Base-by-base conservation (phyloP, 176 grass and related monocot species). In the Eleusine coracana region DNA sequence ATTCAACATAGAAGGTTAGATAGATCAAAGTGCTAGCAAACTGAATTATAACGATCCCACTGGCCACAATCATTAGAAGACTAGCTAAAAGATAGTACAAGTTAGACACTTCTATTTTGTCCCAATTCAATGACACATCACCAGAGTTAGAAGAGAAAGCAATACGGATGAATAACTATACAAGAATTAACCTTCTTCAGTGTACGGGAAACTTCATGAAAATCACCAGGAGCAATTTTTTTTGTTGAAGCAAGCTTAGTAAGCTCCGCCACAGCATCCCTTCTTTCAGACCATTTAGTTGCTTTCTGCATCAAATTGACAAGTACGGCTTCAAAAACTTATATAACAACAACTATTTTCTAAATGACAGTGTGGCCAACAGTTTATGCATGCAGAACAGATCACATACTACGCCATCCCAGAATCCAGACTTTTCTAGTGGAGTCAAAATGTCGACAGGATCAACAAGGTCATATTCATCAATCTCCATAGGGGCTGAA, bases 281-380 rank as follows among this genome's bases (percentile, higher is more conserved):
- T 99, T 80, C 97, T 96, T 86, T 99, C 97, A 2, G 97, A 99
- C 97, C 97, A 99, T 89, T 99, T 99, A 81, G 89, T 86, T 87
- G 93, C 93, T 99, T 99, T 99, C 97, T 99, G 85, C 41, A 87
- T 71, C 25, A 70, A 29, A 92, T 10, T 69, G 20, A 74, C 73
- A 48, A 68, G 27, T 55, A 55, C 65, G 25, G 23, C n/a, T 88
- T 62, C 42, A 80, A 82, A 74, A 82, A 44, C 10, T 34, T 36
- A 83, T 25, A 89, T 42, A 82, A 86, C 16, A 71, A 16, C 23
- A 7, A 68, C 17, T 14, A 75, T 17, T n/a, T 59, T 72, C 15
- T 55, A 5, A 36, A 45, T 2, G 50, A 75, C 23, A 36, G 10
- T 61, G 2, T 41, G 25, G 39, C 10, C 29, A 68, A 78, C 68